Evolutionary conservation across 2,329 filamentous ascomycete species (phyloP), one percentile per base, ranked within the genome.

Genomic region (Fusarium verticillioides): DNA sequence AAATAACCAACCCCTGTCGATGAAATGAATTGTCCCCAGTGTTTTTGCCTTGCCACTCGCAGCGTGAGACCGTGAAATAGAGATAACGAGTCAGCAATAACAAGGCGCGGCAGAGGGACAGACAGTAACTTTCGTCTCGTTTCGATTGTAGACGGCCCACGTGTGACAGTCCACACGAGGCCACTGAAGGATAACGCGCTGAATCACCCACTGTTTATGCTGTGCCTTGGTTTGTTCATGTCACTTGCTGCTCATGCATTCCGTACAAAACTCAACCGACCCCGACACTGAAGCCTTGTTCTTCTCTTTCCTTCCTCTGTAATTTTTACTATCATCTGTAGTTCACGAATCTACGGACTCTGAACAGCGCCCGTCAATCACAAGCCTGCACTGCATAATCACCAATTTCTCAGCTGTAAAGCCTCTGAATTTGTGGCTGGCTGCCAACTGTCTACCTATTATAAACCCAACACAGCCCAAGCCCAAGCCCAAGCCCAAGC

Each of bases 31-130:
- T 11, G 53, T 52, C 63, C 54, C 63, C 46, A 61, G 39, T 60
- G 28, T 61, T 72, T 72, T 74, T 74, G 57, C 71, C 63, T 74
- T 64, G 71, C 71, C 71, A 73, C 71, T 49, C 64, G 39, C 67
- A 46, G 46, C 32, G 61, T 59, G 19, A 59, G 58, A 68, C 58
- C 42, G 59, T 73, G 62, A 73, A 56, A 63, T 66, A 69, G 32
- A 52, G 43, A 43, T 13, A 53, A 57, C 37, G n/a, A 61, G 63
- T 47, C 60, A 66, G 61, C 60, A 53, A 52, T 59, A 66, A 60
- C 49, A 73, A 65, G 70, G 62, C 61, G 58, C 44, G 49, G 42
- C 36, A 70, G 37, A 49, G 32, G 40, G 44, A 52, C 47, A 57
- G 54, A 39, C 10, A 13, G 37, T 39, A 39, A 39, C 19, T n/a